These are phyloP conservation scores for Solanum hybrid DNA, from an alignment of 305 asterid species.

Conservation along the genomic window DNA sequence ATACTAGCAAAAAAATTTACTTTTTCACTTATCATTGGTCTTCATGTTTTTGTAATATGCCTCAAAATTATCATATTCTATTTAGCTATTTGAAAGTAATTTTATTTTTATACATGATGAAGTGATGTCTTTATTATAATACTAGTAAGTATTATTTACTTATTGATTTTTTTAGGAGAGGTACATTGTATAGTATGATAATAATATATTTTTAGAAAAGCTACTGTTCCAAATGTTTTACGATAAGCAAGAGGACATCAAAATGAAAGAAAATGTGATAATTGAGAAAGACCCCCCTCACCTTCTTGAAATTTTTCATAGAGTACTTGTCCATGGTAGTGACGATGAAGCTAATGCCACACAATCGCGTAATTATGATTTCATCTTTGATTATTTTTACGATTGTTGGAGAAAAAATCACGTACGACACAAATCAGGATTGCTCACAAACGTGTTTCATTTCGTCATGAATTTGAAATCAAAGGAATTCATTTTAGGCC, in stretches of 20 bases:
- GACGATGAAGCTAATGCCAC: background rate
- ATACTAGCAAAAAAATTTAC: no score
- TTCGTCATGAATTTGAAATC: slow-evolving; percentile 21
- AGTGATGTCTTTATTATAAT: no score
- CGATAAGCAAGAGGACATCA: background rate
- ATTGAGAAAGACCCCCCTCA: slow-evolving; percentile 12
- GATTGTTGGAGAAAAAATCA: background rate
- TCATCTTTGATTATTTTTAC: background rate
- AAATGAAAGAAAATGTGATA: background rate
- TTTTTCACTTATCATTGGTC: no score
- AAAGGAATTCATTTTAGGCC: slow-evolving; percentile 16
- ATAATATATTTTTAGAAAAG: no score
- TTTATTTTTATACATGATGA: no score
- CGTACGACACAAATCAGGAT: background rate
- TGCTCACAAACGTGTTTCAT: background rate
- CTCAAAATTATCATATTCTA: no score
- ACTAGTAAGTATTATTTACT: no score
- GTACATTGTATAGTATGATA: no score
- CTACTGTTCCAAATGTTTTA: background rate
- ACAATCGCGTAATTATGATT: background rate
- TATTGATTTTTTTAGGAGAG: no score
- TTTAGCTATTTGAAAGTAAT: no score
- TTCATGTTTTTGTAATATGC: no score
- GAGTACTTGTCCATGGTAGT: background rate
- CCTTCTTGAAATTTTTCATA: slow-evolving; percentile 20